These are phyloP conservation scores for Trametes cinnabarina DNA, from an alignment of 768 basidiomycete species.

Conservation along the genomic window DNA sequence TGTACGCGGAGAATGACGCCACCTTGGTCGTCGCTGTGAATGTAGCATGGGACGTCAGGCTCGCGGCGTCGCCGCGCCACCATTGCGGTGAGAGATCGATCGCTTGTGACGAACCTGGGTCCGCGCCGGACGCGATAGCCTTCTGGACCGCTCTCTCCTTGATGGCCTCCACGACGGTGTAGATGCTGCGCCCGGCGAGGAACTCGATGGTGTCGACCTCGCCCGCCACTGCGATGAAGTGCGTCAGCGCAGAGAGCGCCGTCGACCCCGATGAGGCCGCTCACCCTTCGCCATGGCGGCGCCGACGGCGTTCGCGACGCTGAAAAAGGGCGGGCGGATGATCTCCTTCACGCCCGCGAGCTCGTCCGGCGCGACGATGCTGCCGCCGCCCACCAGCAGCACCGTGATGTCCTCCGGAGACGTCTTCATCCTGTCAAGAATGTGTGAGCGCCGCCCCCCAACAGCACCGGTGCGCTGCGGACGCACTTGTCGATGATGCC, in stretches of 20 bases:
- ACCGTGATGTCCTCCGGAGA: slow-evolving; percentile 53
- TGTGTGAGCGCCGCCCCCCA: neutral
- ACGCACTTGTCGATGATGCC: slow-evolving; percentile 44
- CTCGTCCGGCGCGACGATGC: slow-evolving; percentile 51
- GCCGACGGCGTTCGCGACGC: slow-evolving; percentile 63
- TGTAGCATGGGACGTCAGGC: too few species aligned
- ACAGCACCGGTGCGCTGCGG: neutral
- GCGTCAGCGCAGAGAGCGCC: too few species aligned
- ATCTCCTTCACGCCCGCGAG: slow-evolving; percentile 53
- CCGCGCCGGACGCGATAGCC: slow-evolving; percentile 34
- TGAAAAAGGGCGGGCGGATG: slow-evolving; percentile 47
- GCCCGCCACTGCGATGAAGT: slow-evolving; percentile 30
- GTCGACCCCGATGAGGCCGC: too few species aligned
- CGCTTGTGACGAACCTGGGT: too few species aligned
- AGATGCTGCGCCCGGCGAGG: slow-evolving; percentile 27
- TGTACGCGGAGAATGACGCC: too few species aligned
- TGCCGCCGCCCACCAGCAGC: slow-evolving; percentile 65
- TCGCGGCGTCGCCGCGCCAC: too few species aligned
- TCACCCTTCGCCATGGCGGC: slow-evolving; percentile 43
- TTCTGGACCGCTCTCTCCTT: slow-evolving; percentile 32
- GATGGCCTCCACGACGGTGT: slow-evolving; percentile 33
- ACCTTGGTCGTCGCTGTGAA: too few species aligned
- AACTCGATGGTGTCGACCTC: slow-evolving; percentile 40
- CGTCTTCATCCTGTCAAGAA: slow-evolving; percentile 57
- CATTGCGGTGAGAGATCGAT: too few species aligned